phyloP scores from a whole-genome alignment of 805 yeast species.

The Candida pini region DNA sequence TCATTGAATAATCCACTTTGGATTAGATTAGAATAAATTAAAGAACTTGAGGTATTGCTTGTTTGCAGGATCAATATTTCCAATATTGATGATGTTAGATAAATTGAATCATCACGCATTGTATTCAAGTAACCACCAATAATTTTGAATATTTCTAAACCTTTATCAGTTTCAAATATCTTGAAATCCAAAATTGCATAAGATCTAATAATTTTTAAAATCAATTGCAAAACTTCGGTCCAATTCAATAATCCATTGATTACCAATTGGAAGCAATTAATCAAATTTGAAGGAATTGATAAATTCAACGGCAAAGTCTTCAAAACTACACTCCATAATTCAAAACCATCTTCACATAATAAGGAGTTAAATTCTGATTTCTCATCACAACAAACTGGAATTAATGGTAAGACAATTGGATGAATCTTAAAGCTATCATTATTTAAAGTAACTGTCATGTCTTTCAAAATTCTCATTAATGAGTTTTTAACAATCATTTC shows the following conservation, averaged over 20 bases:
- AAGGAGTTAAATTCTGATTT: constrained; percentile 48
- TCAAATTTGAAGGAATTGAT: constrained; percentile 32
- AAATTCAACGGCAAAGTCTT: constrained; percentile 48
- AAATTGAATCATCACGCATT: constrained; percentile 68
- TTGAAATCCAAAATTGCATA: constrained; percentile 48
- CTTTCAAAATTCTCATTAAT: constrained; percentile 50
- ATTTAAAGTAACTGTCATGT: constrained; percentile 52
- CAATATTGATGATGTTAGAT: constrained; percentile 45
- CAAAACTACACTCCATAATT: constrained; percentile 69
- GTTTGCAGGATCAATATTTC: constrained; percentile 42
- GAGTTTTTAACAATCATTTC: constrained; percentile 46
- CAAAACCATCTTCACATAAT: constrained; percentile 80
- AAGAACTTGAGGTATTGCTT: constrained; percentile 14
- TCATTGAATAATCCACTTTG: constrained; percentile 42
- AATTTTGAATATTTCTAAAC: constrained; percentile 39
- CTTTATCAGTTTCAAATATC: constrained; percentile 33
- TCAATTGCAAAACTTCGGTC: constrained; percentile 67
- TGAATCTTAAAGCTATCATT: constrained; percentile 42
- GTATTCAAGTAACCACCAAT: constrained; percentile 49
- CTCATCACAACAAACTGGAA: constrained; percentile 57
- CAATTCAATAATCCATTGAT: constrained; percentile 57
- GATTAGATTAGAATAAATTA: constrained; percentile 24
- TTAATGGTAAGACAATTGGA: constrained; percentile 59
- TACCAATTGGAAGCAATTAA: constrained; percentile 44
- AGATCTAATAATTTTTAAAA: constrained; percentile 57